Percentiles rank a stretch among this genome's conserved stretches.
Evolutionary conservation across 208 protist genomes (phyloP).

Genomic region (Herpetomonas samuelpessoai): DNA sequence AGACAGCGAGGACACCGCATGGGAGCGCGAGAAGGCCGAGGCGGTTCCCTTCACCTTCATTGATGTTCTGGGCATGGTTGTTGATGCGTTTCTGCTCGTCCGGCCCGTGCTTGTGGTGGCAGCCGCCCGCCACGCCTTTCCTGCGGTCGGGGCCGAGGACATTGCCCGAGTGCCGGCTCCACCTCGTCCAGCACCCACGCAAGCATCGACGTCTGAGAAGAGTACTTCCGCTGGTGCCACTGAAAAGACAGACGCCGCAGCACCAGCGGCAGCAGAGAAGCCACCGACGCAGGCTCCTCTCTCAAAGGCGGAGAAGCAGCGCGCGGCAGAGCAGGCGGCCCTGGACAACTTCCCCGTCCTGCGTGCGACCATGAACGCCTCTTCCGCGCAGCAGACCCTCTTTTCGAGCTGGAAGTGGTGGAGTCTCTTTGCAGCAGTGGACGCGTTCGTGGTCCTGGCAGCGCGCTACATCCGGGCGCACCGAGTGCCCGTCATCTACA

Average conservation of each 20-base stretch:
- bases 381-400: conserved; percentile 29
- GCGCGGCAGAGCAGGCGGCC: background rate
- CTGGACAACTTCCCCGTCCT: background rate
- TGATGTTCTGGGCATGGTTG: conserved; percentile 65
- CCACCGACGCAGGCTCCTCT: background rate
- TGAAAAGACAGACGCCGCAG: conserved; percentile 16
- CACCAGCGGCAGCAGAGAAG: conserved; percentile 8
- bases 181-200: too few relatives aligned
- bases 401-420: conserved; percentile 57
- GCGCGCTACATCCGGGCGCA: conserved; percentile 49
- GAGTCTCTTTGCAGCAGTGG: conserved; percentile 44
- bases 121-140: conserved; percentile 44
- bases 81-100: conserved; percentile 63
- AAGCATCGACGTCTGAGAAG: too few relatives aligned
- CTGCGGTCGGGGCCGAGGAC: conserved; percentile 10
- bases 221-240: too few relatives aligned
- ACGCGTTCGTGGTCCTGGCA: conserved; percentile 43
- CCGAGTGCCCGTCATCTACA: conserved; percentile 77
- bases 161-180: conserved; percentile 21
- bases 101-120: conserved; percentile 64
- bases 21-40: conserved; percentile 25
- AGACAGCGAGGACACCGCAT: conserved; percentile 10
- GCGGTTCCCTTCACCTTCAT: conserved; percentile 53
- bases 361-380: conserved; percentile 19
- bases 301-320: background rate